A percentile compares a stretch with the other conserved stretches of the same genome.
Evolutionary conservation across 2,329 filamentous ascomycete genomes (phyloP).

Genomic region (Aspergillus ibericus): DNA sequence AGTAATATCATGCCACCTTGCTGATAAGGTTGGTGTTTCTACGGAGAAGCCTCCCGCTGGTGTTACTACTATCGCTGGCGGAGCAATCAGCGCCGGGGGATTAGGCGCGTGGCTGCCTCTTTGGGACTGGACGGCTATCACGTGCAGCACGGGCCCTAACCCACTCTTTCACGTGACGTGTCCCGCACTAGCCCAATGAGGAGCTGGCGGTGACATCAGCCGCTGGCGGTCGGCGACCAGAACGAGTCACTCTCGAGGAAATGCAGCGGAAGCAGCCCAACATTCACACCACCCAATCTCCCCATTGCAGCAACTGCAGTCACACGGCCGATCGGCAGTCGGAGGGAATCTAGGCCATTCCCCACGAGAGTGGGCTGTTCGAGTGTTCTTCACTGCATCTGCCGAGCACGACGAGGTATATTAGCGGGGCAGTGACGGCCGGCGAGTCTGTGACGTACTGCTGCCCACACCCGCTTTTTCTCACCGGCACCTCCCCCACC

Average conservation of each 20-base stretch:
- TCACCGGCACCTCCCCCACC: constrained; percentile 36
- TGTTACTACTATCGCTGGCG: neutral
- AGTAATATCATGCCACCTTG: neutral
- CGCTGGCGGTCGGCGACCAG: neutral
- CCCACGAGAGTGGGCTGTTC: neutral
- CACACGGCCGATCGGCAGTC: neutral
- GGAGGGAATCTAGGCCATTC: neutral
- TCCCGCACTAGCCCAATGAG: neutral
- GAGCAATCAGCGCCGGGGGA: neutral
- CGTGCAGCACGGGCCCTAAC: constrained; percentile 2
- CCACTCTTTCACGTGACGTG: constrained; percentile 8
- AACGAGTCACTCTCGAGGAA: neutral
- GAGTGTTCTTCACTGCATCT: neutral
- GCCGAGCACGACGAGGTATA: neutral
- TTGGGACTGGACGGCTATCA: neutral
- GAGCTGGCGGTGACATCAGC: constrained; percentile 15
- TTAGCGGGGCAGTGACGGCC: neutral
- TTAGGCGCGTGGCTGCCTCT: neutral
- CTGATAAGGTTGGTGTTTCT: no score
- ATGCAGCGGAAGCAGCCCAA: neutral
- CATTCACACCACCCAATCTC: neutral
- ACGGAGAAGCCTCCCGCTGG: no score
- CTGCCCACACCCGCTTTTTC: constrained; percentile 33
- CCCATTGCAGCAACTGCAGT: neutral
- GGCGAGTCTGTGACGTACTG: constrained; percentile 22